Conservation (phyloP, 2,329 filamentous ascomycete genomes). For the Xylariaceae sp. region DNA sequence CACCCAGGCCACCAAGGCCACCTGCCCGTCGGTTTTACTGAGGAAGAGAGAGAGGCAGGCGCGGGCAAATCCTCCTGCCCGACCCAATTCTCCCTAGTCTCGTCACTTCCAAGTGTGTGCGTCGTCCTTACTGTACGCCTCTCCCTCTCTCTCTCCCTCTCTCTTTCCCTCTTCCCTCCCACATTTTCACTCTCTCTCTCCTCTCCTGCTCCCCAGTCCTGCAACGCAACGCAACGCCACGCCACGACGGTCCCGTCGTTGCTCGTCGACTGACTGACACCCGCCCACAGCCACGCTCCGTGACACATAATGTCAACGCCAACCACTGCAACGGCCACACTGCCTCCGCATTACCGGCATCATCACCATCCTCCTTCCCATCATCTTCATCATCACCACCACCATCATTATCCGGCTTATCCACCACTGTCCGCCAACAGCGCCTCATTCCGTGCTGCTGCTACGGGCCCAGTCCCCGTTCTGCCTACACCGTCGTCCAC, state of each 20-base stretch:
- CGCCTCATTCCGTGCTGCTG: conserved; percentile 40
- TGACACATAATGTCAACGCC: conserved; percentile 66
- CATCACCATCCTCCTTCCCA: conserved; percentile 54
- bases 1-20: neutral
- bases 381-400: conserved; percentile 57
- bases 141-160: neutral
- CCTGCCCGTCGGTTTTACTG: neutral
- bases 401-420: conserved; percentile 46
- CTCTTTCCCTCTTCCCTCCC: neutral
- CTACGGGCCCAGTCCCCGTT: conserved; percentile 29
- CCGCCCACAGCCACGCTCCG: conserved; percentile 9
- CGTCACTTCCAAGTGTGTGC: neutral
- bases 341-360: conserved; percentile 61
- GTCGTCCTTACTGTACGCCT: conserved; percentile 2
- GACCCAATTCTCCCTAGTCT: neutral
- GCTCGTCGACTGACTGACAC: neutral
- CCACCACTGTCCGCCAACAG: conserved; percentile 22
- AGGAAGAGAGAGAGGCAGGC: neutral
- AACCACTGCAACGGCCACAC: conserved; percentile 67
- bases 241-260: conserved; percentile 6
- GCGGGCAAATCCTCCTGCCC: neutral
- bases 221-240: neutral
- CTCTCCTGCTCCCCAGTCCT: neutral
- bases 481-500: conserved; percentile 30
- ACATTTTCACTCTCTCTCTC: neutral